phyloP scores from a whole-genome alignment of 2,329 filamentous ascomycete species.

The Aschersonia sp. region DNA sequence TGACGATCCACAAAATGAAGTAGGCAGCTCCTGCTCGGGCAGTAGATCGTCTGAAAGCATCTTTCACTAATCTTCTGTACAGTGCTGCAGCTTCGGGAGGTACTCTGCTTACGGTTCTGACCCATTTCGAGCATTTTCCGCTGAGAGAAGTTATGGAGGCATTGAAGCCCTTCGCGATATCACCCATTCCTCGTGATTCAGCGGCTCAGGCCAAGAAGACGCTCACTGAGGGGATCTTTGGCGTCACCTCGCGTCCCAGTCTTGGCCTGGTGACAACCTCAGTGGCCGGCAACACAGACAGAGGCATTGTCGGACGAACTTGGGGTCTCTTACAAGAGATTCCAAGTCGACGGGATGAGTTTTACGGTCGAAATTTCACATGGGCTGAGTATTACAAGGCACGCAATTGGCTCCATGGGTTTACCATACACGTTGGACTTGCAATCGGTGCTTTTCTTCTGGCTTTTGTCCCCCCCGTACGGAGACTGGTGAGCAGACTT shows the following conservation, averaged over 20 bases:
- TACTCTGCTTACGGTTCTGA: constrained; percentile 53
- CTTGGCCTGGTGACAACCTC: constrained; percentile 43
- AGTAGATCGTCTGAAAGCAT: not conserved
- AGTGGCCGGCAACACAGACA: constrained; percentile 32
- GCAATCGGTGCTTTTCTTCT: constrained; percentile 28
- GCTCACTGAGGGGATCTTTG: constrained; percentile 31
- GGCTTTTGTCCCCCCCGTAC: constrained; percentile 27
- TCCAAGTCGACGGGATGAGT: constrained; percentile 26
- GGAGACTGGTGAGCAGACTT: constrained; percentile 26
- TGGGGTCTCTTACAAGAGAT: constrained; percentile 44
- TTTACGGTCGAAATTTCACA: constrained; percentile 48
- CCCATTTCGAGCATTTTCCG: constrained; percentile 36
- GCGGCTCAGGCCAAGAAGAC: constrained; percentile 13
- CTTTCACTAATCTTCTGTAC: not conserved
- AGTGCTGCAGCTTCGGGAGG: constrained; percentile 42
- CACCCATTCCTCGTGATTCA: constrained; percentile 34
- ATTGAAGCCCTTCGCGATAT: constrained; percentile 38
- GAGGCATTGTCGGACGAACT: constrained; percentile 41
- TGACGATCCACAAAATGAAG: constrained; percentile 31
- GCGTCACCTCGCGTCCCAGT: constrained; percentile 30
- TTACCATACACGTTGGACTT: constrained; percentile 34
- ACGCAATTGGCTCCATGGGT: constrained; percentile 32
- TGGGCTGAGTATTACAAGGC: constrained; percentile 40
- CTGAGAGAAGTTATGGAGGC: constrained; percentile 30
- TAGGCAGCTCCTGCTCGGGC: constrained; percentile 9